phyloP scores from a whole-genome alignment of 2,329 filamentous ascomycete species.

The Emmonsia crescens region DNA sequence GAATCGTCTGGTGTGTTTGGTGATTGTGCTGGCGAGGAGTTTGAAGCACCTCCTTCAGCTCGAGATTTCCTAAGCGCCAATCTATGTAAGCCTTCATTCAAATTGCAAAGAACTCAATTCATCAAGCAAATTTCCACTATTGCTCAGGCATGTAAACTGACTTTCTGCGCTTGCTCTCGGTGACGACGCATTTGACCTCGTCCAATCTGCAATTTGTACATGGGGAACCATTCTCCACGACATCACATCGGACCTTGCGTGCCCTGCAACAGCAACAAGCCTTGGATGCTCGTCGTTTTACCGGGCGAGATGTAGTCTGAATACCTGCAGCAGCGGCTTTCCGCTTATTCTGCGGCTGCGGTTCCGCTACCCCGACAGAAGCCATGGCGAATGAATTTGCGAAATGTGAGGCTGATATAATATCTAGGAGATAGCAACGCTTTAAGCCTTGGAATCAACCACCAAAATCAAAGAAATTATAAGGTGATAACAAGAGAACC shows the following conservation, averaged over 20 bases:
- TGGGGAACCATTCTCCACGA: conserved; percentile 36
- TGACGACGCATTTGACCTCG: conserved; percentile 18
- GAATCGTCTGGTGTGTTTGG: conserved; percentile 27
- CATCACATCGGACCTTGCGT: conserved; percentile 43
- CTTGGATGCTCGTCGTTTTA: conserved; percentile 55
- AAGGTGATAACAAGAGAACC: neutral
- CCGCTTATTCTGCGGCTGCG: conserved; percentile 39
- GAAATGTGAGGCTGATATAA: neutral
- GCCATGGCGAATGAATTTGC: conserved; percentile 14
- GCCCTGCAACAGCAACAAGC: conserved; percentile 43
- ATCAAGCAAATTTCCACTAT: neutral
- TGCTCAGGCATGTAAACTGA: conserved; percentile 18
- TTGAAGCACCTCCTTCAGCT: conserved; percentile 28
- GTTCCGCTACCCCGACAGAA: conserved; percentile 16
- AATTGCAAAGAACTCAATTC: conserved; percentile 11
- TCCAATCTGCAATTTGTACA: conserved; percentile 22
- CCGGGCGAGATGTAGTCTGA: conserved; percentile 43
- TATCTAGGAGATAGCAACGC: neutral
- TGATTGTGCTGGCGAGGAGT: conserved; percentile 24
- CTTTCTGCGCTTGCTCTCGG: conserved; percentile 45
- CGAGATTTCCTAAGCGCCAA: conserved; percentile 28
- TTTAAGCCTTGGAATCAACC: neutral
- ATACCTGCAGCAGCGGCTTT: conserved; percentile 48
- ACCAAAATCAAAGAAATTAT: neutral
- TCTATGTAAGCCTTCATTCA: conserved; percentile 6